Evolutionary conservation across 2,329 filamentous ascomycete species (phyloP).

Genomic region (Epichloe elymi): DNA sequence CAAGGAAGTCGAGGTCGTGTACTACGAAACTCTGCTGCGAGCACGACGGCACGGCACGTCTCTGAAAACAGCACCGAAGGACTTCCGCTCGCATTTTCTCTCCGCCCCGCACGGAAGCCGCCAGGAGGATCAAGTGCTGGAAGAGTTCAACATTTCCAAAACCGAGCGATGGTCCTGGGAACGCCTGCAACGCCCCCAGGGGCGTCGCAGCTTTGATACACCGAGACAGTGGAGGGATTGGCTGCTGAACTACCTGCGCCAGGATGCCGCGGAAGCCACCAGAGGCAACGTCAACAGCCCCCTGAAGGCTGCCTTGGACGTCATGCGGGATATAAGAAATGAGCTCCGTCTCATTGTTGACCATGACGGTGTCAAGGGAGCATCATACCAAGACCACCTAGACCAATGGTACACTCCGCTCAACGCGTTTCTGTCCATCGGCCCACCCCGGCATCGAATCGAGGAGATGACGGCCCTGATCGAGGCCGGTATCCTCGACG

Average conservation of each 20-base stretch:
- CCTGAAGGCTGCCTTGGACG: slow-evolving; percentile 3
- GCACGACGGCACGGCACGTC: not conserved
- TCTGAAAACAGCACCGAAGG: not conserved
- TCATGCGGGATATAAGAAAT: slow-evolving; percentile 5
- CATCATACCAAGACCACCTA: slow-evolving; percentile 3
- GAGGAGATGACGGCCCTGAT: slow-evolving; percentile 6
- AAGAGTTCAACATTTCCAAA: slow-evolving; percentile 2
- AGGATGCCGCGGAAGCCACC: slow-evolving; percentile 1
- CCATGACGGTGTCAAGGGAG: slow-evolving; percentile 2
- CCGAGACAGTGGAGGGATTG: slow-evolving; percentile 1
- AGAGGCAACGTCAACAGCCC: slow-evolving; percentile 1
- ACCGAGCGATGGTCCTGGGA: slow-evolving; percentile 5
- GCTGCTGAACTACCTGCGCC: not conserved
- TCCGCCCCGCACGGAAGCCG: not conserved
- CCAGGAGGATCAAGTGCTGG: slow-evolving; percentile 1
- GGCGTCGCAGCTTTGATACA: not conserved
- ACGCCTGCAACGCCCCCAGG: slow-evolving; percentile 1
- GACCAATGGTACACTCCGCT: slow-evolving; percentile 5
- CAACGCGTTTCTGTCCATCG: slow-evolving; percentile 4
- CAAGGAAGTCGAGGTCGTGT: slow-evolving; percentile 4
- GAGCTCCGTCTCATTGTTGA: slow-evolving; percentile 5
- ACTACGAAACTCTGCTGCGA: slow-evolving; percentile 3
- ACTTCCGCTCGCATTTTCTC: slow-evolving; percentile 1
- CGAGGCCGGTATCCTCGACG: slow-evolving; percentile 1
- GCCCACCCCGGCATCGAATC: slow-evolving; percentile 3